Base-by-base conservation (phyloP, 805 yeast genomes). In the Yarrowia sp. region DNA sequence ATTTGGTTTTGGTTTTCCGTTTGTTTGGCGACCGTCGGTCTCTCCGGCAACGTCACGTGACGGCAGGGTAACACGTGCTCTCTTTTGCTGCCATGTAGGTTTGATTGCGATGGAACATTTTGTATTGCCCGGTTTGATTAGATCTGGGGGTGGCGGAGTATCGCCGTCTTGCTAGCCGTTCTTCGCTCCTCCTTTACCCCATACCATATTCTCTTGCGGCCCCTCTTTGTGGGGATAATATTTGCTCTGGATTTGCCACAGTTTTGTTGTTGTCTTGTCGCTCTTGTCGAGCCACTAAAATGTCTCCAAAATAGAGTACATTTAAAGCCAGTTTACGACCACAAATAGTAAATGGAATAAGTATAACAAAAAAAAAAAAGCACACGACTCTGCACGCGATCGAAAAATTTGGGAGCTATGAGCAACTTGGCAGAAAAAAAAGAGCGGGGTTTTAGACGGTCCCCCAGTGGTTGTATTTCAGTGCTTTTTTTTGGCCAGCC, bases 381-480 rank as follows among this genome's bases (percentile, higher is more conserved):
- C 64, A 58, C 64, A 58, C 64, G 64, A 58, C 64, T 58, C 64
- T 42, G 64, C 64, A 58, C 64, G 64, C 50, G 64, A 58, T 58
- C 50, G 64, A 42, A 43, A 58, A 58, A 58, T 33, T 43, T 17
- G 50, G 49, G 30, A 42, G 40, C 64, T 40, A 42, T 58, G 49
- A 30, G 39, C 19, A 20, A 33, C 9, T 19, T 17, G 19, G 42
- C 15, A 13, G 30, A 10, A 17, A n/a, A 14, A n/a, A 24, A 3
- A 39, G 10, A 15, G 55, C 20, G 3, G 13, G 14, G 19, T 9
- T 15, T 30, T 6, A 5, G 38, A 15, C 38, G 33, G 9, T 44
- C 33, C 20, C 30, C 30, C 30, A 7, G 30, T 24, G 30, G 30
- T 24, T 24, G 30, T 24, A 24, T 24, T 1, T 2, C 30, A 24